phyloP scores from a whole-genome alignment of 306 rosid species.

The Hippophae rhamnoides region DNA sequence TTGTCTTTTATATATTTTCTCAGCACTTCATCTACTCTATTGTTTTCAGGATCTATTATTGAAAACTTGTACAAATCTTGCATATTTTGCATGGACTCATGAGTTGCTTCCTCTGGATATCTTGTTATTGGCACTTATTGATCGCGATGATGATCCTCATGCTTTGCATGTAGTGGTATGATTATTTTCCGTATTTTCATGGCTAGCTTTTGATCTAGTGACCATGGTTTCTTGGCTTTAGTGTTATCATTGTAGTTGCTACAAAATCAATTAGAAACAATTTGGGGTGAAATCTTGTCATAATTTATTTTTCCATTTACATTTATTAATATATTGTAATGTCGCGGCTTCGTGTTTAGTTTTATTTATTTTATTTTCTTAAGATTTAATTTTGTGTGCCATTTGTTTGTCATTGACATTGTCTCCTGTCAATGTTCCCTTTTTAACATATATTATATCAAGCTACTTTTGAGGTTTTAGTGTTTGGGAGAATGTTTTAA shows the following conservation, averaged over 20 bases:
- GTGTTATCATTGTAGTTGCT: not conserved
- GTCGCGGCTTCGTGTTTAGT: not conserved
- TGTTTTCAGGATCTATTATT: slow-evolving; percentile 63
- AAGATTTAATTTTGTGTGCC: not conserved
- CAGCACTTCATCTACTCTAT: slow-evolving; percentile 3
- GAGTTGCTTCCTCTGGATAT: slow-evolving; percentile 97
- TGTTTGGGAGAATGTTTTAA: too few species aligned
- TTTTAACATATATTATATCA: too few species aligned
- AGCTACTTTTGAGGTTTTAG: too few species aligned
- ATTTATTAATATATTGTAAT: not conserved
- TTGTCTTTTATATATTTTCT: slow-evolving; percentile 1
- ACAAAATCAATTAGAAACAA: too few species aligned
- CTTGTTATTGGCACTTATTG: slow-evolving; percentile 84
- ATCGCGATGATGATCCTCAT: slow-evolving; percentile 98
- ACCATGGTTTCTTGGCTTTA: not conserved
- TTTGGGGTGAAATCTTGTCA: not conserved
- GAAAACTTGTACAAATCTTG: slow-evolving; percentile 78
- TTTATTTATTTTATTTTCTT: not conserved
- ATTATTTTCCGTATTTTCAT: slow-evolving; percentile 10
- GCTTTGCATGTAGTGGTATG: slow-evolving; percentile 90
- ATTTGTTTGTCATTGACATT: too few species aligned
- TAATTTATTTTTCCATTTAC: not conserved
- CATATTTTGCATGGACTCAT: slow-evolving; percentile 77
- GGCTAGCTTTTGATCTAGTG: slow-evolving; percentile 4
- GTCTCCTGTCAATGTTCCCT: too few species aligned